Percentiles rank a stretch among this genome's conserved stretches.
These are phyloP conservation scores for Bertia moriformis DNA, from an alignment of 2,329 filamentous ascomycete species.

Conservation along the genomic window DNA sequence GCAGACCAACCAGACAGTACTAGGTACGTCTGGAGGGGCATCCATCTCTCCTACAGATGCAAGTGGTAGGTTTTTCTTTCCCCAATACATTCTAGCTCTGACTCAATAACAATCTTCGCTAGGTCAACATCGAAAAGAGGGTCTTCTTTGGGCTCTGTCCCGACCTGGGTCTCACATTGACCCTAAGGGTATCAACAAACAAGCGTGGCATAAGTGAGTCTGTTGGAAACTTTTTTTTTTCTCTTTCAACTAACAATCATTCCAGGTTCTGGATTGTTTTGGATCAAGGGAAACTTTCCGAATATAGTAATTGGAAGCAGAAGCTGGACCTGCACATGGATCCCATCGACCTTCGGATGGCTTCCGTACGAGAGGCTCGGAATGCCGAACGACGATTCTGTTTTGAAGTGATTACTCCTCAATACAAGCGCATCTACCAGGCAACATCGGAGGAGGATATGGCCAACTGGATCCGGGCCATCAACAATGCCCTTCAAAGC, in stretches of 20 bases:
- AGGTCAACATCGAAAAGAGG: conserved; percentile 70
- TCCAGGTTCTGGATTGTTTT: conserved; percentile 92
- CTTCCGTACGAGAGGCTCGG: conserved; percentile 86
- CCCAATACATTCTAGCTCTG: no score
- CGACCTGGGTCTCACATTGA: conserved; percentile 80
- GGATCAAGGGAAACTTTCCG: conserved; percentile 88
- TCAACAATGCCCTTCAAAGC: conserved; percentile 94
- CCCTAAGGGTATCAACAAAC: conserved; percentile 86
- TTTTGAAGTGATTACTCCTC: conserved; percentile 95
- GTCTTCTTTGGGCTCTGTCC: conserved; percentile 86
- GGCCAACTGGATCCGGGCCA: conserved; percentile 87
- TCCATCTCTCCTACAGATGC: no score
- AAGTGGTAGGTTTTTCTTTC: no score
- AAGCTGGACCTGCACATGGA: conserved; percentile 94
- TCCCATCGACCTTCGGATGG: conserved; percentile 90
- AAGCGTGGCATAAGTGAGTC: conserved; percentile 93
- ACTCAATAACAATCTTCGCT: background rate
- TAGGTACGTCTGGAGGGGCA: conserved; percentile 40
- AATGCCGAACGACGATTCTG: conserved; percentile 92
- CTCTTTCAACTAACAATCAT: background rate
- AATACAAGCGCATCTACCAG: conserved; percentile 91
- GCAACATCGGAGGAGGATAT: conserved; percentile 96
- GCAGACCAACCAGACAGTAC: conserved; percentile 28
- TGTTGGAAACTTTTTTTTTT: background rate
- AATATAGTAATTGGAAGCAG: conserved; percentile 99